Evolutionary conservation across 179 eudicot species (phyloP).

Genomic region (Nepenthes alata): DNA sequence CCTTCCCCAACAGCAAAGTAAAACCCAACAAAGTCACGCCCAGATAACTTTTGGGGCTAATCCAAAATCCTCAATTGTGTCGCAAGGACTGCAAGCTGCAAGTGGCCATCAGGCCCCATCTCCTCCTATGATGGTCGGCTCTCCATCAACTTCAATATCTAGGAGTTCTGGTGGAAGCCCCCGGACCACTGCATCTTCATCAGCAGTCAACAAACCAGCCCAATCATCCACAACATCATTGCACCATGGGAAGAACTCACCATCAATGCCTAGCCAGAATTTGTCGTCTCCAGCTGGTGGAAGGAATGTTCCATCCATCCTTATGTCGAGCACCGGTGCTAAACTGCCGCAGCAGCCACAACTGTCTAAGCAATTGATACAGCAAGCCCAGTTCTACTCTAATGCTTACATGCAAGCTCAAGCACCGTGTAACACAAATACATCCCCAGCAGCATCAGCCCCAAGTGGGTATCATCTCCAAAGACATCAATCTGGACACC

Average conservation of each 20-base stretch:
- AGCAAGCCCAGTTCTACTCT: slow-evolving; percentile 41
- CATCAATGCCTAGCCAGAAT: slow-evolving; percentile 30
- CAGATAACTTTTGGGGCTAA: slow-evolving; percentile 73
- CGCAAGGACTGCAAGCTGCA: slow-evolving; percentile 40
- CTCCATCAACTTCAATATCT: slow-evolving; percentile 74
- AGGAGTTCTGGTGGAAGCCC: slow-evolving; percentile 81
- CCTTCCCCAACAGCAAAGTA: slow-evolving; percentile 52
- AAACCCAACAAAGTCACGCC: slow-evolving; percentile 50
- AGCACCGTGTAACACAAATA: slow-evolving; percentile 20
- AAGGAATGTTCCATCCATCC: slow-evolving; percentile 38
- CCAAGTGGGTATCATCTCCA: slow-evolving; percentile 51
- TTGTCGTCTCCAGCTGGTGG: slow-evolving; percentile 22
- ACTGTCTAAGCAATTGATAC: slow-evolving; percentile 32
- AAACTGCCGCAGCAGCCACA: slow-evolving; percentile 21
- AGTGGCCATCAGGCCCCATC: slow-evolving; percentile 40
- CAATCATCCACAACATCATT: slow-evolving; percentile 43
- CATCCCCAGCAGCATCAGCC: slow-evolving; percentile 25
- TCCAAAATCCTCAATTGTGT: slow-evolving; percentile 30
- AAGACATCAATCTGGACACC: slow-evolving; percentile 47
- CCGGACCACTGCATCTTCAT: slow-evolving; percentile 34
- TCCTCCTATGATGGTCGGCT: slow-evolving; percentile 61
- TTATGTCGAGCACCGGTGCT: slow-evolving; percentile 25
- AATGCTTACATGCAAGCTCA: slow-evolving; percentile 15
- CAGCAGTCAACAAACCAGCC: slow-evolving; percentile 39
- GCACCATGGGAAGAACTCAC: slow-evolving; percentile 49